Evolutionary conservation across 2,329 filamentous ascomycete species (phyloP), one percentile per base, ranked within the genome.

Genomic region (Ophiostoma piceae): DNA sequence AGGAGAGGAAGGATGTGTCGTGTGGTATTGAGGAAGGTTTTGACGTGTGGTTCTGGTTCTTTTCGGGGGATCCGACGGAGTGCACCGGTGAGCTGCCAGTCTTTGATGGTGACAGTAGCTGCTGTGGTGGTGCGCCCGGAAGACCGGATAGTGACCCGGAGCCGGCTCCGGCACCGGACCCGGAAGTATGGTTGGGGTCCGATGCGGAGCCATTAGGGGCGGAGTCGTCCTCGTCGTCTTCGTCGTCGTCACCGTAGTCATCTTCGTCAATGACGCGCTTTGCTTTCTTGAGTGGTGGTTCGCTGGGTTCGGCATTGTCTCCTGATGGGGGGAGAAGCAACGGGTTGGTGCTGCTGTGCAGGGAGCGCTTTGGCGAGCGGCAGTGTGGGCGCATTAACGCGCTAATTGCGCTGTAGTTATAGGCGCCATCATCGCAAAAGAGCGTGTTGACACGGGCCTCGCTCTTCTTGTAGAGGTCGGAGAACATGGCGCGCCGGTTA

Each of bases 161-260:
- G 12, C 35, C 41, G 16, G 68, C 41, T 4, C 66, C 68, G 22
- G 70, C 39, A 2, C 43, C 68, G 57, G 43, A 22, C 5, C 68
- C 66, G 47, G 68, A 35, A 5, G 66, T 19, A 26, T 35, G 54
- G 26, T 69, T 66, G 22, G 67, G 35, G 39, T 57, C 54, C 12
- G 62, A 29, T 14, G 41, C 83, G 26, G 81, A 77, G 75, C 85
- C 79, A 74, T 84, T 81, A 76, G 86, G 81, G 72, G 84, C 81
- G 1, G 64, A 26, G 4, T 87, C 84, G 22, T 89, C 87, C 8
- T 90, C 88, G 1, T 92, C 90, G 11, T 90, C 87, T 19, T 92
- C 90, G 60, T 94, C 90, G 71, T 97, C 93, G 75, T 94, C 91
- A 74, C 90, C 91, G 77, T 94, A 94, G 79, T 94, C 90, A 75